phyloP scores from a whole-genome alignment of 768 basidiomycete species.

The Panaeolus cyanescens region DNA sequence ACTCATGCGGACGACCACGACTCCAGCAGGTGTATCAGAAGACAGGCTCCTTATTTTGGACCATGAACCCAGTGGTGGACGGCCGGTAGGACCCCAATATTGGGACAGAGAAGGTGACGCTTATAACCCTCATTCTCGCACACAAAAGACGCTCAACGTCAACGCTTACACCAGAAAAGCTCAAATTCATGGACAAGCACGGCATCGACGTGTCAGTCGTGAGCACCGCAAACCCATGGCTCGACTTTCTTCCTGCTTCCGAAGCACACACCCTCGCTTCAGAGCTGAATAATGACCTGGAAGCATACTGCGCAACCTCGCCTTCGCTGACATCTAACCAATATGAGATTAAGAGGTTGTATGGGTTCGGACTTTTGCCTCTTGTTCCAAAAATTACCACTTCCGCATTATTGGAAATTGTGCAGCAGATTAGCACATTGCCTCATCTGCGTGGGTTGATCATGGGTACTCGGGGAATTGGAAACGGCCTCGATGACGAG shows the following conservation, averaged over 20 bases:
- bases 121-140: neutral
- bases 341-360: conserved; percentile 60
- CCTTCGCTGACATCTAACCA: conserved; percentile 38
- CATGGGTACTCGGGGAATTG: conserved; percentile 79
- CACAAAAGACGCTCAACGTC: conserved; percentile 22
- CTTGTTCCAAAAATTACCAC: conserved; percentile 69
- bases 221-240: conserved; percentile 91
- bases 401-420: conserved; percentile 57
- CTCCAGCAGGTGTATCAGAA: conserved; percentile 49
- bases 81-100: conserved; percentile 84
- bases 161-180: conserved; percentile 50
- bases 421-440: conserved; percentile 64
- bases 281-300: conserved; percentile 78
- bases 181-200: conserved; percentile 85
- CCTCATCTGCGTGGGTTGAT: conserved; percentile 77
- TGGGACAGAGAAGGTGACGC: conserved; percentile 58
- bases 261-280: conserved; percentile 67
- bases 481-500: conserved; percentile 80
- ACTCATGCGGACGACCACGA: conserved; percentile 55
- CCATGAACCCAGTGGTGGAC: conserved; percentile 76
- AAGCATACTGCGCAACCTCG: conserved; percentile 73
- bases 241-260: conserved; percentile 77
- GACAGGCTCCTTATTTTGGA: conserved; percentile 80
- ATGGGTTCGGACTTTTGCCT: conserved; percentile 84
- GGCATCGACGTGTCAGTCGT: conserved; percentile 79